Conservation (phyloP, 2,329 filamentous ascomycete species). For the Sarocladiaceae sp. region DNA sequence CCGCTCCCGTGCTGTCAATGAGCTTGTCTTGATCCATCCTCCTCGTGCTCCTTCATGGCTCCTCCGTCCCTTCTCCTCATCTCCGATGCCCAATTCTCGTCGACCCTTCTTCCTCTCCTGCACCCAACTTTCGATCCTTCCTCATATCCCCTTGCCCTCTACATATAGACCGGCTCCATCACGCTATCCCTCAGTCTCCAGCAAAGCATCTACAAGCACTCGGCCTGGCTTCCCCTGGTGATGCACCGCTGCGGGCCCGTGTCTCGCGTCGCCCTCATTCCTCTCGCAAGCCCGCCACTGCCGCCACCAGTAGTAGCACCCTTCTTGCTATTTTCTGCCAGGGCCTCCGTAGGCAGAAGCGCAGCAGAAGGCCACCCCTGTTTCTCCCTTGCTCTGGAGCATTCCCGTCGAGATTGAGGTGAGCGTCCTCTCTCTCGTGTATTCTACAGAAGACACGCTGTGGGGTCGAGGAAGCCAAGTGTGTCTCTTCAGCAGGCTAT, state of each 20-base stretch:
- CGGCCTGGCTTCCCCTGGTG: not conserved
- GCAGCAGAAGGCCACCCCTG: too few species aligned
- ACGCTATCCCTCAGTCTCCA: too few species aligned
- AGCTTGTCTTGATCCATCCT: slow-evolving; percentile 1
- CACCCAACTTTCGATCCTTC: not conserved
- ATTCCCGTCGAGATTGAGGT: slow-evolving; percentile 8
- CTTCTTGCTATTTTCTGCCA: not conserved
- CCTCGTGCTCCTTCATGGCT: not conserved
- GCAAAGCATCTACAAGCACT: too few species aligned
- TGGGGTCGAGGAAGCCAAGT: not conserved
- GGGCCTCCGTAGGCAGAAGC: not conserved
- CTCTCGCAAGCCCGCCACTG: not conserved
- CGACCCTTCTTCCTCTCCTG: not conserved
- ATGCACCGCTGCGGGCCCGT: slow-evolving; percentile 5
- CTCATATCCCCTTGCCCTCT: too few species aligned
- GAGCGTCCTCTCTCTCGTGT: slow-evolving; percentile 1
- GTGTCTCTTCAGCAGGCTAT: slow-evolving; percentile 8
- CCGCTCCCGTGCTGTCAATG: not conserved
- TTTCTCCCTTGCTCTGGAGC: slow-evolving; percentile 7
- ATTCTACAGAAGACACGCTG: slow-evolving; percentile 2
- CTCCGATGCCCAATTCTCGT: not conserved
- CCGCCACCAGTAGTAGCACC: not conserved
- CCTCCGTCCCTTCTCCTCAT: not conserved
- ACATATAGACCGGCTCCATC: too few species aligned
- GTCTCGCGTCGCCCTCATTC: slow-evolving; percentile 8